Evolutionary conservation across 2,329 filamentous ascomycete species (phyloP).

Genomic region (Magnaporthales sp.): DNA sequence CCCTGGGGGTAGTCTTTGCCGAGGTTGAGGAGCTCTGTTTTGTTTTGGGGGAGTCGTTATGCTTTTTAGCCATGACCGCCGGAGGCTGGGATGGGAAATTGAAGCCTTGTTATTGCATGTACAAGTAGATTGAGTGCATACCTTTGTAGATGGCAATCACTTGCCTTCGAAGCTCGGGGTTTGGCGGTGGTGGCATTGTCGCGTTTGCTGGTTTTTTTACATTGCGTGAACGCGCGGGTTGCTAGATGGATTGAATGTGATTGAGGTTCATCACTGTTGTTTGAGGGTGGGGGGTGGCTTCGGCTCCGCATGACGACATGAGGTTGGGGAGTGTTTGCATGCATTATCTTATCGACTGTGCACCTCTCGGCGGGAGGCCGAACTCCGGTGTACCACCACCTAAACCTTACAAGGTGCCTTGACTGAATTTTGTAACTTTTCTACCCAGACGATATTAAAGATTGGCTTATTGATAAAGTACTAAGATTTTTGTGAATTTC

Average conservation of each 20-base stretch:
- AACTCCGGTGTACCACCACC: not conserved
- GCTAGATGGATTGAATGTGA: not conserved
- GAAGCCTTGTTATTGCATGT: too few relatives aligned
- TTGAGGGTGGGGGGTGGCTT: not conserved
- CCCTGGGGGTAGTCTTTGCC: slow-evolving; percentile 83
- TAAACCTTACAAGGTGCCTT: not conserved
- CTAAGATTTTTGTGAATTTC: too few relatives aligned
- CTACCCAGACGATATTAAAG: too few relatives aligned
- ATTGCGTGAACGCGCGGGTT: not conserved
- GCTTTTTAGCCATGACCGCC: too few relatives aligned
- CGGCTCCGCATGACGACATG: not conserved
- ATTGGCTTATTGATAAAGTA: too few relatives aligned
- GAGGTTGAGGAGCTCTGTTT: slow-evolving; percentile 69
- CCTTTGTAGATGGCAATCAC: slow-evolving; percentile 89
- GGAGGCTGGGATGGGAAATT: too few relatives aligned
- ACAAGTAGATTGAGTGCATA: slow-evolving; percentile 26
- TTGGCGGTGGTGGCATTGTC: slow-evolving; percentile 23
- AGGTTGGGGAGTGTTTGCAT: not conserved
- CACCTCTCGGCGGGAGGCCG: not conserved
- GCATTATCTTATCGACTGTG: not conserved
- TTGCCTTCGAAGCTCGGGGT: slow-evolving; percentile 57
- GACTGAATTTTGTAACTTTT: not conserved
- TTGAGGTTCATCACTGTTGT: too few relatives aligned
- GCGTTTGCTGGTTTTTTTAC: not conserved
- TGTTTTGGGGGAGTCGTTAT: not conserved